These are phyloP conservation scores for Rhodocollybia butyracea DNA, from an alignment of 768 basidiomycete species.

Conservation along the genomic window DNA sequence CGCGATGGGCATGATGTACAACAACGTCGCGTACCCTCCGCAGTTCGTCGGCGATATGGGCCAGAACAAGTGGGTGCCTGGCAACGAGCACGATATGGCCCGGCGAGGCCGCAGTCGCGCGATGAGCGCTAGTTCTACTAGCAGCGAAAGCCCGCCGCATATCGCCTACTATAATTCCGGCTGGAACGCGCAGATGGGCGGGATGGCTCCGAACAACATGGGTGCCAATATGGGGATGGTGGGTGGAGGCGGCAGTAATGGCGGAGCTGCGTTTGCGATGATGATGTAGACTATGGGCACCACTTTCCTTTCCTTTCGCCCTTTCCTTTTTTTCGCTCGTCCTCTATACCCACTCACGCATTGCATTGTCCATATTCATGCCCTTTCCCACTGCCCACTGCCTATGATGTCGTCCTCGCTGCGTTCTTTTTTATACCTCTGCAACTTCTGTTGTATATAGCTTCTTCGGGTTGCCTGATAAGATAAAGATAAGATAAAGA, in stretches of 20 bases:
- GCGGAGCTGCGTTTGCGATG: slow-evolving; percentile 14
- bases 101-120: slow-evolving; percentile 7
- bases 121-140: slow-evolving; percentile 22
- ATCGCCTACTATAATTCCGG: not conserved
- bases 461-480: no score
- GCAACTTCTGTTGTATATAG: no score
- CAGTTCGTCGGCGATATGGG: slow-evolving; percentile 26
- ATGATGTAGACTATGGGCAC: slow-evolving; percentile 16
- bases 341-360: no score
- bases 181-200: slow-evolving; percentile 3
- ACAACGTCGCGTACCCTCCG: slow-evolving; percentile 16
- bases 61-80: not conserved
- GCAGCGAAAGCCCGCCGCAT: slow-evolving; percentile 6
- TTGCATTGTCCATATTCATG: no score
- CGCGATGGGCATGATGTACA: slow-evolving; percentile 30
- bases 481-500: no score
- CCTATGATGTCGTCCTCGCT: no score
- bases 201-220: slow-evolving; percentile 8
- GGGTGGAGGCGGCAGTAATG: slow-evolving; percentile 12
- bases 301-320: no score
- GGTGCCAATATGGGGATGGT: slow-evolving; percentile 8
- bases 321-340: no score
- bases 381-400: no score
- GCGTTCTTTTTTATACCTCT: no score
- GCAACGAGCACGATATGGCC: not conserved